These are phyloP conservation scores for Sugiyamaella floridensis DNA, from an alignment of 805 yeast genomes.

Conservation along the genomic window DNA sequence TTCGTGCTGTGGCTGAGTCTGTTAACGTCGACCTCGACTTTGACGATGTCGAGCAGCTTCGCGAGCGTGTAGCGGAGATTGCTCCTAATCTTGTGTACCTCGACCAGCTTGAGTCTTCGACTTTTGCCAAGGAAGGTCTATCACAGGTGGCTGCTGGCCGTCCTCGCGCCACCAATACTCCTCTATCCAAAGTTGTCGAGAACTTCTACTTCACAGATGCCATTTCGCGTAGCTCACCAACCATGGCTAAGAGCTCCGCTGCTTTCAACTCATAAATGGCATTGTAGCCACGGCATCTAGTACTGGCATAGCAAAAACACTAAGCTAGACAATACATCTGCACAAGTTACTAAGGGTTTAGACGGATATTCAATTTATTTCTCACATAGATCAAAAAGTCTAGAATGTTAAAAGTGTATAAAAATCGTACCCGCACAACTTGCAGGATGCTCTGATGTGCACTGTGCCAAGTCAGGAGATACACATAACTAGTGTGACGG, in stretches of 20 bases:
- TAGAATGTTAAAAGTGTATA: too few species aligned
- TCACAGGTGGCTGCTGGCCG: slow-evolving; percentile 44
- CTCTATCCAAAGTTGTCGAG: slow-evolving; percentile 63
- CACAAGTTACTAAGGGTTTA: neutral
- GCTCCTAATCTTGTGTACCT: slow-evolving; percentile 77
- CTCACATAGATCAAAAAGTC: too few species aligned
- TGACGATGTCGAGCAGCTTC: slow-evolving; percentile 61
- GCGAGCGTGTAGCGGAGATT: slow-evolving; percentile 62
- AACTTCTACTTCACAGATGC: slow-evolving; percentile 87
- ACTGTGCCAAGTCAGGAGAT: too few species aligned
- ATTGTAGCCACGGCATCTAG: neutral
- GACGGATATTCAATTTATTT: too few species aligned
- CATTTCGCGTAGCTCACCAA: slow-evolving; percentile 78
- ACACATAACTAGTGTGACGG: too few species aligned
- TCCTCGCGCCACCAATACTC: slow-evolving; percentile 40
- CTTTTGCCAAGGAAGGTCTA: slow-evolving; percentile 41
- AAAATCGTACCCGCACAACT: too few species aligned
- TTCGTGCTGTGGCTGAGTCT: slow-evolving; percentile 77
- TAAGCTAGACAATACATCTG: neutral
- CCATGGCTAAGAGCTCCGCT: slow-evolving; percentile 82
- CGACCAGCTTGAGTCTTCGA: slow-evolving; percentile 65
- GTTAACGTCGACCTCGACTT: slow-evolving; percentile 65
- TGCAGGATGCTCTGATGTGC: too few species aligned
- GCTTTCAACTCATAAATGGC: slow-evolving; percentile 23
- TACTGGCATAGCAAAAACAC: neutral